Percentiles rank a stretch among this genome's conserved stretches.
phyloP scores from a whole-genome alignment of 805 yeast species.

The Candida anglica region DNA sequence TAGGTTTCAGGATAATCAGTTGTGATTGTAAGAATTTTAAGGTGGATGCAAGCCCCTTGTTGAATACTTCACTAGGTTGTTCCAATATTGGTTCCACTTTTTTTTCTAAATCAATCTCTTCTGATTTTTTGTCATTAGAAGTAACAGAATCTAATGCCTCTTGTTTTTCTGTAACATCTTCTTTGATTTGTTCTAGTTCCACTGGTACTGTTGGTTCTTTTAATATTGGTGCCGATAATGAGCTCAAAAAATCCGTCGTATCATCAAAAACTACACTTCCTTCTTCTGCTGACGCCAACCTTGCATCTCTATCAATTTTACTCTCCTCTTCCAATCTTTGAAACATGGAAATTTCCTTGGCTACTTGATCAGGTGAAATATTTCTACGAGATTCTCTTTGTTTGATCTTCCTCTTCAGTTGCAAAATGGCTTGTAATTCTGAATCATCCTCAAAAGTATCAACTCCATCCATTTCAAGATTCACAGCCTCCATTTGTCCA shows the following conservation, averaged over 20 bases:
- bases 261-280: conserved; percentile 34
- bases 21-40: conserved; percentile 22
- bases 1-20: conserved; percentile 11
- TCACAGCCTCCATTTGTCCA: conserved; percentile 27
- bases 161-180: not conserved
- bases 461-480: conserved; percentile 20
- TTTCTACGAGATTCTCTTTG: conserved; percentile 23
- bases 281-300: not conserved
- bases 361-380: conserved; percentile 32
- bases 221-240: conserved; percentile 7
- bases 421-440: conserved; percentile 18
- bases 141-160: not conserved
- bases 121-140: not conserved
- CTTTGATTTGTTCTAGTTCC: not conserved
- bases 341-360: conserved; percentile 29
- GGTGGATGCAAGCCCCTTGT: conserved; percentile 21
- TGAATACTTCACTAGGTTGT: not conserved
- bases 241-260: conserved; percentile 36
- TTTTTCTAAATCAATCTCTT: not conserved
- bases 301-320: conserved; percentile 7
- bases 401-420: conserved; percentile 14
- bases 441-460: conserved; percentile 24
- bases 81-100: no score
- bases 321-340: conserved; percentile 15
- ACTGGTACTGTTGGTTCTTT: not conserved